A percentile compares a stretch with the other conserved stretches of the same genome.
Evolutionary conservation across 2,329 filamentous ascomycete genomes (phyloP).

Genomic region (Ophiosphaerella korrae): DNA sequence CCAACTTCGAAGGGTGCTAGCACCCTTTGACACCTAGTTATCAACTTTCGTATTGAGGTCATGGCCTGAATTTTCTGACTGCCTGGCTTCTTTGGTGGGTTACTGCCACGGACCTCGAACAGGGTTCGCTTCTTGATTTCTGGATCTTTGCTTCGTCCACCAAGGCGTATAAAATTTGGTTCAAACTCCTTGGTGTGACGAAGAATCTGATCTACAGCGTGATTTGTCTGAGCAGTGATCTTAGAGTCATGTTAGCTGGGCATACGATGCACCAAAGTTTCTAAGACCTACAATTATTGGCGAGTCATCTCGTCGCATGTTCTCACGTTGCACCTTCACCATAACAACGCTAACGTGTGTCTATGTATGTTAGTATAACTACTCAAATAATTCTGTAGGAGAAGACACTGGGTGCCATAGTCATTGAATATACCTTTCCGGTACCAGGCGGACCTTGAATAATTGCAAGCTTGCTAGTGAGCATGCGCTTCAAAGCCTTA

Average conservation of each 20-base stretch:
- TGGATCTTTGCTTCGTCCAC: slow-evolving; percentile 70
- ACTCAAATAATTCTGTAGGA: no score
- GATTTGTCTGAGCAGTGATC: slow-evolving; percentile 85
- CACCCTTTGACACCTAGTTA: slow-evolving; percentile 24
- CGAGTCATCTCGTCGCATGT: slow-evolving; percentile 59
- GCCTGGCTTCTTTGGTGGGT: slow-evolving; percentile 38
- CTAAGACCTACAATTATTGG: slow-evolving; percentile 65
- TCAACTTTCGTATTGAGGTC: slow-evolving; percentile 48
- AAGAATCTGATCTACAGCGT: slow-evolving; percentile 84
- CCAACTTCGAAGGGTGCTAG: slow-evolving; percentile 33
- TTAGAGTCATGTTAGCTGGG: not conserved
- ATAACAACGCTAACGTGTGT: slow-evolving; percentile 80
- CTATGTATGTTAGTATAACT: slow-evolving; percentile 1
- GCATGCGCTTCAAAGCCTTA: slow-evolving; percentile 68
- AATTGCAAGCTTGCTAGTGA: slow-evolving; percentile 74
- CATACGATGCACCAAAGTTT: not conserved
- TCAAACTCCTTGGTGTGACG: slow-evolving; percentile 67
- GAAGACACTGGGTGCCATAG: no score
- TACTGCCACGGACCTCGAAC: slow-evolving; percentile 60
- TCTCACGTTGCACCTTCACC: slow-evolving; percentile 68
- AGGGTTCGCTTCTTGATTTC: slow-evolving; percentile 69
- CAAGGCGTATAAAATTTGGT: slow-evolving; percentile 67
- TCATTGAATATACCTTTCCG: slow-evolving; percentile 59
- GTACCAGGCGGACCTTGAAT: slow-evolving; percentile 83
- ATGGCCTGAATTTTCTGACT: slow-evolving; percentile 48